A percentile compares a stretch with the other conserved stretches of the same genome.
Evolutionary conservation across 148 eudicot species (phyloP).

Genomic region (Nepenthes mirabilis): DNA sequence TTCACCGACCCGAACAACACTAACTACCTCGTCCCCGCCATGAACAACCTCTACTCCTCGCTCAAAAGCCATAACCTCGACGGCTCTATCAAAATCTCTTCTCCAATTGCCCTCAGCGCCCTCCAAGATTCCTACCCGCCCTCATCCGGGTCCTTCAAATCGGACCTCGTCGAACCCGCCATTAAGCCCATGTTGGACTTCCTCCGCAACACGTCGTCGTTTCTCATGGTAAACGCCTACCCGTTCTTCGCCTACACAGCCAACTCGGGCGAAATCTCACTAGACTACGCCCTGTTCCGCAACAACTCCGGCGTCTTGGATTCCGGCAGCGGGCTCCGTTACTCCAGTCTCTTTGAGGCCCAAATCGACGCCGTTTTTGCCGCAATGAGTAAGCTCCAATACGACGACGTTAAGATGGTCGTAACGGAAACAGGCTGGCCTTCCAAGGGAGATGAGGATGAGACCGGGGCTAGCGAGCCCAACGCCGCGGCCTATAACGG

Average conservation of each 20-base stretch:
- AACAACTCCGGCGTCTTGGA: slow-evolving; percentile 39
- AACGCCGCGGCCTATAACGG: slow-evolving; percentile 84
- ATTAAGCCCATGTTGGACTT: slow-evolving; percentile 59
- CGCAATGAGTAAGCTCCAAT: slow-evolving; percentile 31
- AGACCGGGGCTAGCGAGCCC: slow-evolving; percentile 32
- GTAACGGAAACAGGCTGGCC: slow-evolving; percentile 86
- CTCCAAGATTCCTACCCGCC: slow-evolving; percentile 59
- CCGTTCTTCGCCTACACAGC: slow-evolving; percentile 69
- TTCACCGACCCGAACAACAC: slow-evolving; percentile 49
- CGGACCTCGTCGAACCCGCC: slow-evolving; percentile 40
- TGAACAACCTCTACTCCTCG: slow-evolving; percentile 42
- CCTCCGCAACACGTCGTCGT: slow-evolving; percentile 40
- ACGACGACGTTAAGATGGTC: slow-evolving; percentile 38
- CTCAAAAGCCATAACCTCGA: slow-evolving; percentile 20
- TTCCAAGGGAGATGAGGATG: slow-evolving; percentile 45
- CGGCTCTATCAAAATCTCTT: slow-evolving; percentile 30
- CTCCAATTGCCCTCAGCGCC: slow-evolving; percentile 51
- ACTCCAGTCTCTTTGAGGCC: slow-evolving; percentile 56
- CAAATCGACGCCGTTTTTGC: slow-evolving; percentile 80
- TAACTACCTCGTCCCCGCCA: slow-evolving; percentile 49
- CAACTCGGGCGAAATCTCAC: slow-evolving; percentile 46
- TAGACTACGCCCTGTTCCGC: slow-evolving; percentile 58
- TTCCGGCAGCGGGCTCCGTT: slow-evolving; percentile 44
- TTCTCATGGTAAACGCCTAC: slow-evolving; percentile 65
- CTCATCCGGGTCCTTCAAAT: slow-evolving; percentile 63